A percentile compares a stretch with the other conserved stretches of the same genome.
phyloP scores from a whole-genome alignment of 805 yeast species.

The Candida ulmi region DNA sequence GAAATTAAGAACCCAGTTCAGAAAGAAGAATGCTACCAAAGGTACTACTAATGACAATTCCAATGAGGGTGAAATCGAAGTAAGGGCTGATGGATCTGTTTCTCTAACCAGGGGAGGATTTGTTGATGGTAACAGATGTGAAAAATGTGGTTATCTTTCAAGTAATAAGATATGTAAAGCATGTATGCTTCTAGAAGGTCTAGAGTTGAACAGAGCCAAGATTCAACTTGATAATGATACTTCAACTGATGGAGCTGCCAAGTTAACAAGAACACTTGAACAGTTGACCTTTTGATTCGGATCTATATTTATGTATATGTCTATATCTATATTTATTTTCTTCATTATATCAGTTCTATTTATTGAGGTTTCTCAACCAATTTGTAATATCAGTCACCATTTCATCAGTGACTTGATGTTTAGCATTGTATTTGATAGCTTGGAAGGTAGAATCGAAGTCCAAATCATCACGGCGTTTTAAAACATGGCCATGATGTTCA shows the following conservation, averaged over 20 bases:
- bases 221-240: slow-evolving; percentile 47
- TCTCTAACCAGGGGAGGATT: slow-evolving; percentile 33
- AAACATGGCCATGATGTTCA: not conserved
- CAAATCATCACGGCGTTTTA: not conserved
- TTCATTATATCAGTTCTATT: not conserved
- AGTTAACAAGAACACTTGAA: slow-evolving; percentile 55
- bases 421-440: slow-evolving; percentile 11
- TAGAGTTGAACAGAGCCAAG: slow-evolving; percentile 71
- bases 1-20: slow-evolving; percentile 34
- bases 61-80: slow-evolving; percentile 48
- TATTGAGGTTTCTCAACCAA: slow-evolving; percentile 8
- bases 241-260: slow-evolving; percentile 60
- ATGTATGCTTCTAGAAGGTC: slow-evolving; percentile 78
- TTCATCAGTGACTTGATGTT: slow-evolving; percentile 14
- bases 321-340: no score
- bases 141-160: slow-evolving; percentile 86
- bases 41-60: slow-evolving; percentile 8
- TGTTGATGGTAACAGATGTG: slow-evolving; percentile 72
- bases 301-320: not conserved
- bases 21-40: slow-evolving; percentile 9
- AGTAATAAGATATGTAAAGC: slow-evolving; percentile 91
- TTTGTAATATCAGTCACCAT: slow-evolving; percentile 15
- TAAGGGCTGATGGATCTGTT: slow-evolving; percentile 60
- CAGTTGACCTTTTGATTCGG: slow-evolving; percentile 49
- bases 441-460: slow-evolving; percentile 5